Conservation (phyloP, 75 land plant genomes). For the Pseudotsuga menziesii region DNA sequence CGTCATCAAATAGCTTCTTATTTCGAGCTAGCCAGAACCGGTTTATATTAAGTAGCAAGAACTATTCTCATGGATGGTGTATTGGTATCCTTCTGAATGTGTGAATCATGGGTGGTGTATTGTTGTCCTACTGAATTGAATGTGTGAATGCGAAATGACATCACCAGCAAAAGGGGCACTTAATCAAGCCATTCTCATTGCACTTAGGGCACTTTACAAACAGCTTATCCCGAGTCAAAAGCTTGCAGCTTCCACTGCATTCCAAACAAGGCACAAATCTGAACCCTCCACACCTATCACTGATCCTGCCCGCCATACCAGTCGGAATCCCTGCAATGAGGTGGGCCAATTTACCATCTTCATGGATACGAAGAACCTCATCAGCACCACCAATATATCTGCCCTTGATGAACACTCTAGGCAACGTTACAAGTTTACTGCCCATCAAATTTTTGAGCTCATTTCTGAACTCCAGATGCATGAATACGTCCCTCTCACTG, state of each 20-base stretch:
- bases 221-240: slow-evolving; percentile 20
- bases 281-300: slow-evolving; percentile 56
- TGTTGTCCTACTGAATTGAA: too few species aligned
- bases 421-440: slow-evolving; percentile 18
- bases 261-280: slow-evolving; percentile 56
- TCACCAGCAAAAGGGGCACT: slow-evolving; percentile 47
- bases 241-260: slow-evolving; percentile 76
- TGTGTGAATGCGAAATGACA: neutral
- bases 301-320: slow-evolving; percentile 10
- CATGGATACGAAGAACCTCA: slow-evolving; percentile 61
- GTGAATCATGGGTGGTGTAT: too few species aligned
- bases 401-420: slow-evolving; percentile 75
- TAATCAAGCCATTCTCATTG: slow-evolving; percentile 72
- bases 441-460: slow-evolving; percentile 12
- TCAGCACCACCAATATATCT: slow-evolving; percentile 79
- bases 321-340: slow-evolving; percentile 47
- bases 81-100: too few species aligned
- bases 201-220: slow-evolving; percentile 42
- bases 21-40: too few species aligned
- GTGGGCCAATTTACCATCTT: slow-evolving; percentile 41
- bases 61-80: too few species aligned
- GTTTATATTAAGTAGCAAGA: too few species aligned
- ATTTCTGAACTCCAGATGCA: slow-evolving; percentile 56
- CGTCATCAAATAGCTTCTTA: too few species aligned
- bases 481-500: slow-evolving; percentile 67